These are phyloP conservation scores for Suillus tomentosus DNA, from an alignment of 768 basidiomycete species.

Conservation along the genomic window DNA sequence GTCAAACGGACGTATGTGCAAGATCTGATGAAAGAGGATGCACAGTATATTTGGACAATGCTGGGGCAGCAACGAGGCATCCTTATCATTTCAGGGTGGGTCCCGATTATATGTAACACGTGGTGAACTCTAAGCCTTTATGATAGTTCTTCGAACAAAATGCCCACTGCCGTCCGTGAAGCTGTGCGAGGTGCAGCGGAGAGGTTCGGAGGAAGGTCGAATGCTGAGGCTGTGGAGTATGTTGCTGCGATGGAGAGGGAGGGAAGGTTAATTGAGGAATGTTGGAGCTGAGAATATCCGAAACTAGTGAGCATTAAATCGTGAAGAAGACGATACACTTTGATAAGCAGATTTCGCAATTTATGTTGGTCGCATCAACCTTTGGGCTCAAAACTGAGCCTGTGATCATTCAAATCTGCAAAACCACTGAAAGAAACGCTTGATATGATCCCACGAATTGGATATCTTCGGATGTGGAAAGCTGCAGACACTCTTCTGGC, in stretches of 20 bases:
- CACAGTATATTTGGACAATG: slow-evolving; percentile 56
- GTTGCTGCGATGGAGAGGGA: too few relatives aligned
- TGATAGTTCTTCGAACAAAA: slow-evolving; percentile 90
- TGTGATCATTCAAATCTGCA: neutral
- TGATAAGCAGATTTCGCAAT: neutral
- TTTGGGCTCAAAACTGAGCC: neutral
- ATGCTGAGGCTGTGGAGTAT: too few relatives aligned
- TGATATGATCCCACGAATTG: too few relatives aligned
- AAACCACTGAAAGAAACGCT: too few relatives aligned
- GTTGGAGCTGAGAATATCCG: too few relatives aligned
- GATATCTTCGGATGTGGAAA: too few relatives aligned
- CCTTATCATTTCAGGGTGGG: slow-evolving; percentile 43
- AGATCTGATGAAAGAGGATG: slow-evolving; percentile 73
- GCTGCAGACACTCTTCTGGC: too few relatives aligned
- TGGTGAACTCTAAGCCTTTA: slow-evolving; percentile 1
- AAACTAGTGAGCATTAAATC: neutral
- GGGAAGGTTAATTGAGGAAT: too few relatives aligned
- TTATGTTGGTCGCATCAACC: neutral
- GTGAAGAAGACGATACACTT: neutral
- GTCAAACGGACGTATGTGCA: slow-evolving; percentile 51
- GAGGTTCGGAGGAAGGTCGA: slow-evolving; percentile 22
- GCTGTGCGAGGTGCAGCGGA: slow-evolving; percentile 69
- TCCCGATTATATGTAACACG: slow-evolving; percentile 10
- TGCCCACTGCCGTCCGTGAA: slow-evolving; percentile 78
- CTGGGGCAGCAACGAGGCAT: slow-evolving; percentile 38